These are phyloP conservation scores for Dryas octopetala DNA, from an alignment of 306 rosid species.

Conservation along the genomic window DNA sequence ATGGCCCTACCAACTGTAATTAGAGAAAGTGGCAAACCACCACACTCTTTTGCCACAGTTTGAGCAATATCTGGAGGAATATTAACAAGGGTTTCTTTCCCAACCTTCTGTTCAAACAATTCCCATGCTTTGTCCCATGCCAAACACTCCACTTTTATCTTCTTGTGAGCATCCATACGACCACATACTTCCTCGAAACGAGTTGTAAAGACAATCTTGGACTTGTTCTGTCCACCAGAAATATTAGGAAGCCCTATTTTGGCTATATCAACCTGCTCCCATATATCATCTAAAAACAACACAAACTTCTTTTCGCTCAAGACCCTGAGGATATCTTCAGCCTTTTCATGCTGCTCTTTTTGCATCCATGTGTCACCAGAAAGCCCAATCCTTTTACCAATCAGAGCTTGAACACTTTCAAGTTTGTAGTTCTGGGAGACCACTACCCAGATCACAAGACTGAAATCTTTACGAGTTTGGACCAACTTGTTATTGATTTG, in stretches of 20 bases:
- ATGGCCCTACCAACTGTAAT: conserved; percentile 19
- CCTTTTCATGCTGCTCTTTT: background rate
- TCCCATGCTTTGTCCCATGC: too few relatives aligned
- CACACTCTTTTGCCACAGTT: conserved; percentile 14
- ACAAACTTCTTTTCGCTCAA: conserved; percentile 13
- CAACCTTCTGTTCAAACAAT: background rate
- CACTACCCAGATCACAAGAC: conserved; percentile 19
- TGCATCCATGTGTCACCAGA: background rate
- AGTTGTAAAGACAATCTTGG: conserved; percentile 33
- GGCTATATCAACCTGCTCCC: conserved; percentile 20
- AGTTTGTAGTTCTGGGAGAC: conserved; percentile 22
- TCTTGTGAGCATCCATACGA: conserved; percentile 25
- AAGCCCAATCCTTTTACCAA: background rate
- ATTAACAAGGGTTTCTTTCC: background rate
- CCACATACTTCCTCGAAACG: conserved; percentile 20
- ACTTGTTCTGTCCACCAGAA: background rate
- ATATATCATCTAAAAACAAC: conserved; percentile 37
- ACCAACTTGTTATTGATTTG: background rate
- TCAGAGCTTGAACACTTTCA: background rate
- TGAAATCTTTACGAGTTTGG: background rate
- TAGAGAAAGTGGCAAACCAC: conserved; percentile 23
- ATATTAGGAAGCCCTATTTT: background rate
- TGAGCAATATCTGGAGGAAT: background rate
- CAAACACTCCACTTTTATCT: too few relatives aligned
- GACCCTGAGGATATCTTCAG: background rate